A percentile compares a stretch with the other conserved stretches of the same genome.
Evolutionary conservation across 1,139 yeast species (phyloP).

Genomic region (Lodderomyces beijingensis): DNA sequence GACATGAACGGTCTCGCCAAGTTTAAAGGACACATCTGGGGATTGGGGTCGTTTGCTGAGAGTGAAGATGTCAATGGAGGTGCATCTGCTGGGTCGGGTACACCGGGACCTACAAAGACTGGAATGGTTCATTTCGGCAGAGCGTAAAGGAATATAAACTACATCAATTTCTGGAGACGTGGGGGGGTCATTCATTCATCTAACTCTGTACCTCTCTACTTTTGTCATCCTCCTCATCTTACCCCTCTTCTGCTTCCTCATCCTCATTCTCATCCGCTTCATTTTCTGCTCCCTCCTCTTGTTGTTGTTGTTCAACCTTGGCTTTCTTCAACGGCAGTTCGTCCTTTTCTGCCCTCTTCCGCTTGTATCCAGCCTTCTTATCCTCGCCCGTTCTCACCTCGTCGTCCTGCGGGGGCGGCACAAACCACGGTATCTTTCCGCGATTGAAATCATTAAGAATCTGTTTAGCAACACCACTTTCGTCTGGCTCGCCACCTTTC

Average conservation of each 20-base stretch:
- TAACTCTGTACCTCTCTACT: constrained; percentile 1
- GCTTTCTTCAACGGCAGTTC: neutral
- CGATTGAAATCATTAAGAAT: constrained; percentile 91
- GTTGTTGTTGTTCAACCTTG: neutral
- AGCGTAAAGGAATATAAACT: neutral
- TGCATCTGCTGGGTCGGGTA: constrained; percentile 21
- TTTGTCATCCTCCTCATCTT: neutral
- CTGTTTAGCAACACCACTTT: constrained; percentile 85
- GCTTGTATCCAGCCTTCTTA: constrained; percentile 49
- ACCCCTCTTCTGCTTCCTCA: neutral
- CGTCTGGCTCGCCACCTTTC: constrained; percentile 98
- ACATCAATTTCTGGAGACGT: no score
- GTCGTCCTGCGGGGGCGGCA: constrained; percentile 81
- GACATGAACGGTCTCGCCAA: constrained; percentile 34
- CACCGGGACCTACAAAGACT: constrained; percentile 20
- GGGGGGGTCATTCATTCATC: no score
- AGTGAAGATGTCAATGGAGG: constrained; percentile 13
- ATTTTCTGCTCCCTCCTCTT: neutral
- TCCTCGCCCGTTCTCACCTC: constrained; percentile 45
- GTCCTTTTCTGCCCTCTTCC: constrained; percentile 40
- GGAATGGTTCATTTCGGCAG: constrained; percentile 34
- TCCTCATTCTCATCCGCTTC: neutral
- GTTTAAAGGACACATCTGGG: constrained; percentile 53
- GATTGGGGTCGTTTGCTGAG: constrained; percentile 34
- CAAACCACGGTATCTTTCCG: constrained; percentile 98